A percentile compares a stretch with the other conserved stretches of the same genome.
phyloP scores from a whole-genome alignment of 345 rosid species.

The Eutrema japonicum region DNA sequence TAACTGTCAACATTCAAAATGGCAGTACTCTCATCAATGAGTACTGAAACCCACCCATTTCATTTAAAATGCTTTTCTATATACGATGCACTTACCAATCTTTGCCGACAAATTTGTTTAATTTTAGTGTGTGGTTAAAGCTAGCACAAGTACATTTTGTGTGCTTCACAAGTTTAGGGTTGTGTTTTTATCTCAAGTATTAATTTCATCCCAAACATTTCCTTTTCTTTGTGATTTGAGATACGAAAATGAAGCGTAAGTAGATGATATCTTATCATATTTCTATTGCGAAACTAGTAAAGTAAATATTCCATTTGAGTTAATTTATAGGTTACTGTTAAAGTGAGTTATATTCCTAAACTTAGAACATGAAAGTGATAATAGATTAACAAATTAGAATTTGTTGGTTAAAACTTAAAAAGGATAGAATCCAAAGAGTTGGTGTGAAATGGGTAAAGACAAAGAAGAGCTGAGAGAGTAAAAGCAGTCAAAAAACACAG shows the following conservation, averaged over 20 bases:
- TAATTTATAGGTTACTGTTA: no score
- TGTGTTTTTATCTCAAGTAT: slow-evolving; percentile 5
- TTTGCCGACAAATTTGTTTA: slow-evolving; percentile 42
- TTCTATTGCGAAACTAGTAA: background rate
- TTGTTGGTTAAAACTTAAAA: slow-evolving; percentile 17
- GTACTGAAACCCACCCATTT: slow-evolving; percentile 38
- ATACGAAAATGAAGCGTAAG: slow-evolving; percentile 8
- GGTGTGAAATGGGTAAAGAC: slow-evolving; percentile 33
- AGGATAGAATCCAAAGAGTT: slow-evolving; percentile 29
- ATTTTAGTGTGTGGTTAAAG: slow-evolving; percentile 2
- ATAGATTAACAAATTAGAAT: background rate
- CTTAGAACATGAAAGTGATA: background rate
- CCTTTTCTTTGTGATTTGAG: background rate
- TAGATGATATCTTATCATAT: background rate
- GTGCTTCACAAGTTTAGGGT: background rate
- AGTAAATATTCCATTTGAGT: background rate
- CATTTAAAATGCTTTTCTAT: background rate
- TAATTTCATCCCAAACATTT: slow-evolving; percentile 4
- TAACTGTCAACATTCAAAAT: slow-evolving; percentile 33
- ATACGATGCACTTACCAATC: slow-evolving; percentile 27
- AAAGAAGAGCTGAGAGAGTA: slow-evolving; percentile 21
- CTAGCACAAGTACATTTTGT: background rate
- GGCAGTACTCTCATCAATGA: slow-evolving; percentile 44
- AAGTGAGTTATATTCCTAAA: background rate
- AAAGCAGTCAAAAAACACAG: slow-evolving; percentile 42